A percentile compares a stretch with the other conserved stretches of the same genome.
Evolutionary conservation across 1,139 yeast genomes (phyloP).

Genomic region (Debaryomycetaceae sp.): DNA sequence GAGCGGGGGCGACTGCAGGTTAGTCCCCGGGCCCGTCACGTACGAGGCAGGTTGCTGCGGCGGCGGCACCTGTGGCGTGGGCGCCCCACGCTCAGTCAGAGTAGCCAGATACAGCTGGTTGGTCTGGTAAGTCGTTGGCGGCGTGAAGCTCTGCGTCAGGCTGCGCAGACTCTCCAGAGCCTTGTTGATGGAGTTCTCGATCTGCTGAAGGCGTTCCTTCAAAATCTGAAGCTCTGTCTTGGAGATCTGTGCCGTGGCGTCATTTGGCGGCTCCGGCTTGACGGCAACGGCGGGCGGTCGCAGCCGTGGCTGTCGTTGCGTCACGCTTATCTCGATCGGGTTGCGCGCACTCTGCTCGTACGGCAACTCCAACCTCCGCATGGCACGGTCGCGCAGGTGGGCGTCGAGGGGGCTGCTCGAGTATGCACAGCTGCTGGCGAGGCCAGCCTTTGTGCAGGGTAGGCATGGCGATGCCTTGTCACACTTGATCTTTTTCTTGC

Average conservation of each 20-base stretch:
- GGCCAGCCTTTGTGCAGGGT: constrained; percentile 27
- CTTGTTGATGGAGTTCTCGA: constrained; percentile 1
- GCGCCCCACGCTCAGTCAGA: no score
- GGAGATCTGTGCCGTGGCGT: constrained; percentile 4
- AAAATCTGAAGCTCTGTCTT: constrained; percentile 6
- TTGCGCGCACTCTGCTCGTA: constrained; percentile 23
- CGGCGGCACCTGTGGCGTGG: no score
- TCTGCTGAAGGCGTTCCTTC: constrained; percentile 6
- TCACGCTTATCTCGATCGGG: constrained; percentile 16
- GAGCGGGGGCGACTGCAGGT: no score
- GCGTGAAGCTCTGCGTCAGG: no score
- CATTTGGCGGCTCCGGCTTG: background rate
- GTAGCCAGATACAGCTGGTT: no score
- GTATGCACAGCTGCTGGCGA: constrained; percentile 22
- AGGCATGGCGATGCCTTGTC: constrained; percentile 34
- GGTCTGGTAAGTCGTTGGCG: no score
- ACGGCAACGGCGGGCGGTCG: constrained; percentile 1
- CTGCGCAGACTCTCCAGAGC: background rate
- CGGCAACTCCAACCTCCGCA: constrained; percentile 12
- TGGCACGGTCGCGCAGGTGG: constrained; percentile 1
- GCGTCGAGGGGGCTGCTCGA: background rate
- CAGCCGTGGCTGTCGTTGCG: background rate
- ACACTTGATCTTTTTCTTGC: constrained; percentile 33
- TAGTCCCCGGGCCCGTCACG: no score
- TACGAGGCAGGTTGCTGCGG: no score